Evolutionary conservation across 1,284 basidiomycete species (phyloP).

Genomic region (Paramarasmius palmivorus): DNA sequence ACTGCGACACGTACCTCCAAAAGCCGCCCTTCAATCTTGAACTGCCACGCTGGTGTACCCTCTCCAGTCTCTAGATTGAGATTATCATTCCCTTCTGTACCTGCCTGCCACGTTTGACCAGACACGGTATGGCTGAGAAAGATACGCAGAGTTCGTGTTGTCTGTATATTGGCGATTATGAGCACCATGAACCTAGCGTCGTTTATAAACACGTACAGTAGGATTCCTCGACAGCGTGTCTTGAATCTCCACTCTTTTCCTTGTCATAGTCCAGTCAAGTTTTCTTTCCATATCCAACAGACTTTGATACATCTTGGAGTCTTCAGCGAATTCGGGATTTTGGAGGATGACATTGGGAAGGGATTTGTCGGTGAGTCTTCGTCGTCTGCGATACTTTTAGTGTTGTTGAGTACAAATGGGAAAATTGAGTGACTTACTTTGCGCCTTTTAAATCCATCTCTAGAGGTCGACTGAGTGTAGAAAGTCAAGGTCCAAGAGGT

Average conservation of each 20-base stretch:
- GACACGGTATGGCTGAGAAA: constrained; percentile 90
- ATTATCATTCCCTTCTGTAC: constrained; percentile 35
- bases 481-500: too few species aligned
- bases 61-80: constrained; percentile 64
- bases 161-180: constrained; percentile 41
- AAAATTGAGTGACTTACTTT: constrained; percentile 3
- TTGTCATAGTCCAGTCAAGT: constrained; percentile 92
- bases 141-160: constrained; percentile 83
- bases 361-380: constrained; percentile 80
- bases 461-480: too few species aligned
- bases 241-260: constrained; percentile 89
- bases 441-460: constrained; percentile 9
- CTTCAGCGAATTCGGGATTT: constrained; percentile 70
- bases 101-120: constrained; percentile 82
- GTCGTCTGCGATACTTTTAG: constrained; percentile 47
- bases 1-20: constrained; percentile 65
- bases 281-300: constrained; percentile 88
- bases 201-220: constrained; percentile 36
- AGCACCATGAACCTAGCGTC: not conserved
- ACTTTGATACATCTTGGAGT: constrained; percentile 86
- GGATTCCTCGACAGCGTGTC: constrained; percentile 71
- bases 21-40: constrained; percentile 88
- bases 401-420: not conserved
- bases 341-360: constrained; percentile 72
- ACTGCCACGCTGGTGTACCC: constrained; percentile 88